phyloP scores from a whole-genome alignment of 1,284 basidiomycete species.

The Boletus semigastroideus region DNA sequence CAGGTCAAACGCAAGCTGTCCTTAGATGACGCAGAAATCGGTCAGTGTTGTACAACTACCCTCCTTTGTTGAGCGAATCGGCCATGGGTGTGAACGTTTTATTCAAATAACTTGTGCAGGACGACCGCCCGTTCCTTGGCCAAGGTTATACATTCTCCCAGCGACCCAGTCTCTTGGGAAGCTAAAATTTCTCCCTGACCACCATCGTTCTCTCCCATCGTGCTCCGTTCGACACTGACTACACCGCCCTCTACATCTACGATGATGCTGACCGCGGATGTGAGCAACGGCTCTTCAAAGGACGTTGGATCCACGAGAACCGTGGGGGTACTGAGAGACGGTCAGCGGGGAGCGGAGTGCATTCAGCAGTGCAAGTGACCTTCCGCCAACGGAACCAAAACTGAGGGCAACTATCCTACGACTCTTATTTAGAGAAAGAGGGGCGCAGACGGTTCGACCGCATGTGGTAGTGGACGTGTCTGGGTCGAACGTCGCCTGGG shows the following conservation, averaged over 20 bases:
- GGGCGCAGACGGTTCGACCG: slow-evolving; percentile 42
- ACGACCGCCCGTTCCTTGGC: slow-evolving; percentile 26
- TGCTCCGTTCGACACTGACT: slow-evolving; percentile 27
- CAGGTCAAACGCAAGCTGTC: too few species aligned
- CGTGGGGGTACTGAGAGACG: slow-evolving; percentile 38
- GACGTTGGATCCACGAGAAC: slow-evolving; percentile 83
- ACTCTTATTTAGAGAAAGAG: slow-evolving; percentile 16
- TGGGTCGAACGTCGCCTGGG: slow-evolving; percentile 71
- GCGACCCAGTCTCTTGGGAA: slow-evolving; percentile 2
- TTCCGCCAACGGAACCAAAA: slow-evolving; percentile 55
- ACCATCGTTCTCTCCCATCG: slow-evolving; percentile 22
- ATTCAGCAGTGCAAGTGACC: slow-evolving; percentile 19
- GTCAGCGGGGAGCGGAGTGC: not conserved
- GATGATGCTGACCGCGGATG: slow-evolving; percentile 67
- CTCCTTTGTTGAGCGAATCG: too few species aligned
- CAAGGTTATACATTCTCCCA: slow-evolving; percentile 18
- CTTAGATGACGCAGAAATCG: too few species aligned
- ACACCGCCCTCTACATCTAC: slow-evolving; percentile 45
- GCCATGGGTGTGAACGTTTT: not conserved
- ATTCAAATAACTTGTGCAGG: slow-evolving; percentile 28
- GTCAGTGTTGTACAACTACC: too few species aligned
- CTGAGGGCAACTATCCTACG: slow-evolving; percentile 21
- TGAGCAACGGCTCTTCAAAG: slow-evolving; percentile 86
- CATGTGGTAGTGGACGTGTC: slow-evolving; percentile 69
- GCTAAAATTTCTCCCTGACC: slow-evolving; percentile 9